Percentiles rank a stretch among this genome's conserved stretches.
These are phyloP conservation scores for Blastobotrys apis DNA, from an alignment of 1,139 yeast species.

Conservation along the genomic window DNA sequence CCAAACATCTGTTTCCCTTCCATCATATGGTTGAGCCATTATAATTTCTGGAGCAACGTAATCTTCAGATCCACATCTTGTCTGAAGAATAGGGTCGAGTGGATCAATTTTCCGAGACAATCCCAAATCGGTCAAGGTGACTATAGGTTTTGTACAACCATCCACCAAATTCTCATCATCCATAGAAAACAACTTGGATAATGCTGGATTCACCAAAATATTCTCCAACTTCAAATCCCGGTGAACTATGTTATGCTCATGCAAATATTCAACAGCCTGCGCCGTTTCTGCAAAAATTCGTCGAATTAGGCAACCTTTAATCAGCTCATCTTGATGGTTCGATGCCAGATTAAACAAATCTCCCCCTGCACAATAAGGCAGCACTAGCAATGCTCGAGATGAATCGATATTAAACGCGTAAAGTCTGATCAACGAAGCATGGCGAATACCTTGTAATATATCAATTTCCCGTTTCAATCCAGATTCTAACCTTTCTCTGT, in stretches of 20 bases:
- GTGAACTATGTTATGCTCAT: conserved; percentile 63
- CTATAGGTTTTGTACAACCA: conserved; percentile 39
- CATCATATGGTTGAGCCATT: conserved; percentile 87
- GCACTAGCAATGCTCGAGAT: conserved; percentile 47
- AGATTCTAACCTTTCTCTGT: conserved; percentile 55
- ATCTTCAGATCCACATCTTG: conserved; percentile 94
- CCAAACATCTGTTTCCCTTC: conserved; percentile 89
- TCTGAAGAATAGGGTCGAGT: conserved; percentile 58
- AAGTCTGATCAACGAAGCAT: conserved; percentile 44
- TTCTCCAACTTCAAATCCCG: conserved; percentile 88
- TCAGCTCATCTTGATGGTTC: conserved; percentile 31
- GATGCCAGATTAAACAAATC: conserved; percentile 66
- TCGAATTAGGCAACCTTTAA: conserved; percentile 40
- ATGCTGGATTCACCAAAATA: conserved; percentile 46
- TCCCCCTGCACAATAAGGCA: conserved; percentile 81
- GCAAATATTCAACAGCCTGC: conserved; percentile 69
- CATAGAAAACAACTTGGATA: conserved; percentile 11
- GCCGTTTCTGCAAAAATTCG: conserved; percentile 67
- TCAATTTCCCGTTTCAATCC: conserved; percentile 73
- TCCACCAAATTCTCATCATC: neutral
- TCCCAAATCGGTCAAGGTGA: conserved; percentile 83
- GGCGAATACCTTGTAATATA: conserved; percentile 41
- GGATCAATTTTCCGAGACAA: conserved; percentile 64
- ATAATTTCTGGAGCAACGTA: conserved; percentile 90
- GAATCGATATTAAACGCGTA: conserved; percentile 36